Evolutionary conservation across 176 grass and related monocot genomes (phyloP).

Genomic region (Eleusine coracana): DNA sequence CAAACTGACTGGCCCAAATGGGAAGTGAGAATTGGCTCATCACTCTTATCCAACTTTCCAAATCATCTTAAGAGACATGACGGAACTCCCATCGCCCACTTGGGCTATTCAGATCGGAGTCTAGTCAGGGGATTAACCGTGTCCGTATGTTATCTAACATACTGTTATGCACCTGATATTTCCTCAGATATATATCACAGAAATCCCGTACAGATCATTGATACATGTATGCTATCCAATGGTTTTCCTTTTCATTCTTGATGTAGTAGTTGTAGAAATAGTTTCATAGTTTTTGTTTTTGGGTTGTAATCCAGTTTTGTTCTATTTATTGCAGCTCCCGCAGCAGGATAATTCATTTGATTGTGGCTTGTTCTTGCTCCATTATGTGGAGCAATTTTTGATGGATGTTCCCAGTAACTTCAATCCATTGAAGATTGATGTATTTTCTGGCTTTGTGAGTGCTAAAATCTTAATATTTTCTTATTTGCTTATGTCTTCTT

Average conservation of each 20-base stretch:
- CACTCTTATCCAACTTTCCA: neutral
- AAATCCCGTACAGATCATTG: neutral
- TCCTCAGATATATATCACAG: neutral
- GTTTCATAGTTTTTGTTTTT: neutral
- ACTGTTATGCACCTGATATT: neutral
- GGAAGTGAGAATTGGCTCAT: neutral
- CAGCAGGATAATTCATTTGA: constrained; percentile 99
- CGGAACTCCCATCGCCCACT: neutral
- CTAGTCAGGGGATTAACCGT: neutral
- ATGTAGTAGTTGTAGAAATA: neutral
- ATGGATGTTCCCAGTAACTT: constrained; percentile 72
- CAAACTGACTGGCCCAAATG: neutral
- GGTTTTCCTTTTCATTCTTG: constrained; percentile 16
- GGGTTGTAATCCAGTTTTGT: constrained; percentile 22
- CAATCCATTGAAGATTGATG: constrained; percentile 70
- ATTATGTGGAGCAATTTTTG: constrained; percentile 91
- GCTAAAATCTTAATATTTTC: constrained; percentile 32
- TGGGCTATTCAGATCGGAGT: neutral
- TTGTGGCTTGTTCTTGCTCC: constrained; percentile 92
- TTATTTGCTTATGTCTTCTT: constrained; percentile 33
- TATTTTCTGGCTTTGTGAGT: constrained; percentile 83
- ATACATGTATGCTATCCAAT: constrained; percentile 3
- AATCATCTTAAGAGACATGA: neutral
- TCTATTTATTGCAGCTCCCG: constrained; percentile 66
- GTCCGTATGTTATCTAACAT: neutral